phyloP scores from a whole-genome alignment of 1,139 yeast species.

The Yamadazyma dushanensis region DNA sequence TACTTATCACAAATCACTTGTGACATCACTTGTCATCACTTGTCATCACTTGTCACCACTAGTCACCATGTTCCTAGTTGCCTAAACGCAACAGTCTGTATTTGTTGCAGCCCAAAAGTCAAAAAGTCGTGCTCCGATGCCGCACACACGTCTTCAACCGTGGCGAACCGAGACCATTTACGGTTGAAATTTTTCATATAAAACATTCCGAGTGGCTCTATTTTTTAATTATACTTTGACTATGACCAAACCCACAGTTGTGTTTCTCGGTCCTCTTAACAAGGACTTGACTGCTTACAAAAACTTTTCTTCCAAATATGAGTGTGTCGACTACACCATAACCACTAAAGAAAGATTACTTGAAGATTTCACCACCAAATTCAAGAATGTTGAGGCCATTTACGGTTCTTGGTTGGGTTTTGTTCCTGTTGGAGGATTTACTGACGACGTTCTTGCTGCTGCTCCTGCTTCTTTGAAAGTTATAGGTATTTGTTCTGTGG shows the following conservation, averaged over 20 bases:
- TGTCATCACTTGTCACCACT: no score
- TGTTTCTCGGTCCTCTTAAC: conserved; percentile 47
- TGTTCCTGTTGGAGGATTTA: conserved; percentile 49
- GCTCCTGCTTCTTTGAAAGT: conserved; percentile 56
- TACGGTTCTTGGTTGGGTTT: conserved; percentile 69
- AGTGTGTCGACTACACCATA: conserved; percentile 43
- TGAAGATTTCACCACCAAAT: conserved; percentile 33
- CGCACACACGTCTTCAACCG: no score
- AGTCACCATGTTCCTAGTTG: no score
- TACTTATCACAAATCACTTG: no score
- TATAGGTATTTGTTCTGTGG: conserved; percentile 69
- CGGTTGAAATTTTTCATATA: no score
- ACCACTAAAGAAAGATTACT: conserved; percentile 43
- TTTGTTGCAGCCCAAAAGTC: no score
- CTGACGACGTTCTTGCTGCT: conserved; percentile 43
- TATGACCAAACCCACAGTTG: conserved; percentile 32
- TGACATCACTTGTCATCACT: no score
- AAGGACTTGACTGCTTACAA: conserved; percentile 35
- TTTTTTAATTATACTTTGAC: no score
- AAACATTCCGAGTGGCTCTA: no score
- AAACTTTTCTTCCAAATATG: conserved; percentile 38
- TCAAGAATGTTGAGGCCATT: conserved; percentile 51
- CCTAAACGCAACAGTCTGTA: no score
- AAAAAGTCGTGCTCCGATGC: no score
- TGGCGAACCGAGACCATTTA: no score